Conservation (phyloP, 164 flowering plant species). For the Tinospora cordifolia region DNA sequence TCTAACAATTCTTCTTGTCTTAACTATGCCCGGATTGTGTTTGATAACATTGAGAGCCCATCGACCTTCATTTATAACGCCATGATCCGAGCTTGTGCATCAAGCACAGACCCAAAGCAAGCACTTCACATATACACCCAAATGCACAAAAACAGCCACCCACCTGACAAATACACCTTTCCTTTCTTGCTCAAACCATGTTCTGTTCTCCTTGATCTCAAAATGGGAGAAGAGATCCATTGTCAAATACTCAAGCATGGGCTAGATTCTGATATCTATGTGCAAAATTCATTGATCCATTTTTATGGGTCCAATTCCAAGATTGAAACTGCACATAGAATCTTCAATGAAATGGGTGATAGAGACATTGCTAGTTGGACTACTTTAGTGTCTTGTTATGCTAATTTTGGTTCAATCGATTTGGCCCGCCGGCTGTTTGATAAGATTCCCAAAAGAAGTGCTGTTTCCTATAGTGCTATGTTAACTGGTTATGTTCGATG, state of each 20-base stretch:
- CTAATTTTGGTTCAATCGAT: conserved; percentile 13
- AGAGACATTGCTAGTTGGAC: conserved; percentile 31
- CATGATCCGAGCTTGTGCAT: conserved; percentile 22
- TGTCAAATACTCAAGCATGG: conserved; percentile 22
- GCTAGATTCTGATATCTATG: conserved; percentile 17
- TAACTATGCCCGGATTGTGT: conserved; percentile 18
- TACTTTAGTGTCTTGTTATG: conserved; percentile 19
- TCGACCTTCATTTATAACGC: conserved; percentile 25
- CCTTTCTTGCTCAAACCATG: conserved; percentile 33
- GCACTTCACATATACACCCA: conserved; percentile 18
- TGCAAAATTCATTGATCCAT: conserved; percentile 26
- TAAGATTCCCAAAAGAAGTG: conserved; percentile 33
- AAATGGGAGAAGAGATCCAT: conserved; percentile 21
- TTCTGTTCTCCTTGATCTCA: conserved; percentile 12
- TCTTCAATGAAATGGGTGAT: conserved; percentile 19
- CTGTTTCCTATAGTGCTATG: conserved; percentile 35
- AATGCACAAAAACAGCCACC: conserved; percentile 16
- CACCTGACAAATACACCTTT: conserved; percentile 26
- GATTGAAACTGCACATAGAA: conserved; percentile 9
- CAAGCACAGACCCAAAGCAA: conserved; percentile 16
- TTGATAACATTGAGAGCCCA: conserved; percentile 18
- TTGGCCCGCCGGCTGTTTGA: conserved; percentile 26
- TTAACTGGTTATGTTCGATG: conserved; percentile 23
- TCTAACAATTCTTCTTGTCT: conserved; percentile 17
- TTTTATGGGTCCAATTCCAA: conserved; percentile 19